phyloP scores from a whole-genome alignment of 768 basidiomycete genomes.

The Grammothele lineata region DNA sequence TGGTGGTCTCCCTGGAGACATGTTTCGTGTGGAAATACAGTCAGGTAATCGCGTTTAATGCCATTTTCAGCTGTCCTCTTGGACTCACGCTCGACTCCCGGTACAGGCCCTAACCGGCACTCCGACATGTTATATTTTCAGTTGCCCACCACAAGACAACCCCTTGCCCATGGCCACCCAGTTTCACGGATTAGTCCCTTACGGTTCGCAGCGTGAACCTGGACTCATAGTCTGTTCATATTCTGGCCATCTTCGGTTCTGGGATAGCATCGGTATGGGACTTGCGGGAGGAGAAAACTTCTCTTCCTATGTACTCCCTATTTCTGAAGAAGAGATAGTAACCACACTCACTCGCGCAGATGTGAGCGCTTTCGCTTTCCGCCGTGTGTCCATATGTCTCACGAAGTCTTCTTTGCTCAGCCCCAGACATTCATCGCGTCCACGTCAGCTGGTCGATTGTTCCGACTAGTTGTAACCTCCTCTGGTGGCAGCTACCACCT shows the following conservation, averaged over 20 bases:
- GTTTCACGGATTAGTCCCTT: conserved; percentile 56
- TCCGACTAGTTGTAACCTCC: conserved; percentile 60
- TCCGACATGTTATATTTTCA: conserved; percentile 81
- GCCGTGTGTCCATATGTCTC: not conserved
- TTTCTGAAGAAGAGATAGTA: conserved; percentile 53
- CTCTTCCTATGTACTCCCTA: conserved; percentile 43
- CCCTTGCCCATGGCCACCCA: conserved; percentile 52
- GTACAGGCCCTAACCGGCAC: conserved; percentile 61
- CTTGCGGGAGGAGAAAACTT: conserved; percentile 76
- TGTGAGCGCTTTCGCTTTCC: conserved; percentile 35
- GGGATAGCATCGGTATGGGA: conserved; percentile 84
- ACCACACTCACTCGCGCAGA: conserved; percentile 65
- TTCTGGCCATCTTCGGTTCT: conserved; percentile 73
- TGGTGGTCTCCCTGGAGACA: conserved; percentile 65
- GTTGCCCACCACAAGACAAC: conserved; percentile 49
- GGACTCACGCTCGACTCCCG: not conserved
- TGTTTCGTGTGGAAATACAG: conserved; percentile 86
- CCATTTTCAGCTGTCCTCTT: too few relatives aligned
- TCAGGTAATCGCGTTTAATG: conserved; percentile 38
- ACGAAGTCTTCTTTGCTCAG: conserved; percentile 29
- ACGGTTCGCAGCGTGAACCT: conserved; percentile 69
- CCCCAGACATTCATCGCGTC: conserved; percentile 64
- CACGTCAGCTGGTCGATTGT: conserved; percentile 63
- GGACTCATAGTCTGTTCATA: conserved; percentile 77
- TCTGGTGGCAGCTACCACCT: conserved; percentile 66